Evolutionary conservation across 768 basidiomycete species (phyloP).

Genomic region (Neoboletus subvelutipes): DNA sequence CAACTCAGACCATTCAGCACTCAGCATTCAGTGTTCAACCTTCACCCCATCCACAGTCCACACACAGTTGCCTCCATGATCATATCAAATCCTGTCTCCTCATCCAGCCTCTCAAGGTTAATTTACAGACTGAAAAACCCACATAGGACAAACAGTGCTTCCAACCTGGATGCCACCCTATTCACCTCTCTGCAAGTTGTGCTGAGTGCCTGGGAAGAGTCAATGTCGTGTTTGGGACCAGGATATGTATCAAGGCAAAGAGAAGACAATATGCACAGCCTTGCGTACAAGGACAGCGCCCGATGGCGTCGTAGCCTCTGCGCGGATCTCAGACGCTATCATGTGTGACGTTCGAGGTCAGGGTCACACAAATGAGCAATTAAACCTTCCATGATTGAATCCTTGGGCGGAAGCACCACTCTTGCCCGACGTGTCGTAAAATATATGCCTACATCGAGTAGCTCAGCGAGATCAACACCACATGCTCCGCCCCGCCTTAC

Average conservation of each 20-base stretch:
- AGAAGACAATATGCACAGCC: slow-evolving; percentile 68
- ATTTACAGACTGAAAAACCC: no score
- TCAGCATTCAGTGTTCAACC: no score
- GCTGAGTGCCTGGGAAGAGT: slow-evolving; percentile 50
- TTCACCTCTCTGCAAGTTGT: no score
- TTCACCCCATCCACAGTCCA: no score
- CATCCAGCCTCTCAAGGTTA: no score
- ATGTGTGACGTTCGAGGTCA: neutral
- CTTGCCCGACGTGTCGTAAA: slow-evolving; percentile 75
- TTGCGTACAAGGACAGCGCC: slow-evolving; percentile 60
- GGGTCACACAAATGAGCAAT: neutral
- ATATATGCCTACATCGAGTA: slow-evolving; percentile 56
- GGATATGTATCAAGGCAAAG: neutral
- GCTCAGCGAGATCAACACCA: neutral
- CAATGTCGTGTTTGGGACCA: neutral
- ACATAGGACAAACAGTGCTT: no score
- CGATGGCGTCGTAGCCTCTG: slow-evolving; percentile 56
- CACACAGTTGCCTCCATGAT: no score
- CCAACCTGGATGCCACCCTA: no score
- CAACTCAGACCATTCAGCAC: no score
- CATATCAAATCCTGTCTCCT: no score
- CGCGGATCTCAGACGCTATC: slow-evolving; percentile 57
- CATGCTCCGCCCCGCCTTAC: slow-evolving; percentile 1
- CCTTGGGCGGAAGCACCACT: slow-evolving; percentile 78
- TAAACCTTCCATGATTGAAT: slow-evolving; percentile 22